A percentile compares a stretch with the other conserved stretches of the same genome.
phyloP scores from a whole-genome alignment of 163 green algal species.

The Trebouxiophyceae sp. region DNA sequence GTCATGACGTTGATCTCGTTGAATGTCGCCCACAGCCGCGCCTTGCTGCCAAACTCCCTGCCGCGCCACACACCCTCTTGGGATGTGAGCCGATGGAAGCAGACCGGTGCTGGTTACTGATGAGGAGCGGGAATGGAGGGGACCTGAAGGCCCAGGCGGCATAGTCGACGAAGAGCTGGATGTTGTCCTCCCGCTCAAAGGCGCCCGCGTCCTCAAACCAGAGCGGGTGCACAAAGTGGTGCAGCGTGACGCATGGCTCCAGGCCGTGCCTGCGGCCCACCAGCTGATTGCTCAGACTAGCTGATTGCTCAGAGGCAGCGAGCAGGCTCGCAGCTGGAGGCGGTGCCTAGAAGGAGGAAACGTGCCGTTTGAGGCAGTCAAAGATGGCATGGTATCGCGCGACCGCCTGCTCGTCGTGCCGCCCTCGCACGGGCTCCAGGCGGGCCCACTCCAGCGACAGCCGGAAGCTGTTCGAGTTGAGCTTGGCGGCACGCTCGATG shows the following conservation, averaged over 20 bases:
- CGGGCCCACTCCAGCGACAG: constrained; percentile 73
- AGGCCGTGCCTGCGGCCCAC: constrained; percentile 41
- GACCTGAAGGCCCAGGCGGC: constrained; percentile 22
- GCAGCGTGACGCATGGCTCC: constrained; percentile 60
- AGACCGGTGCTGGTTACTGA: not conserved
- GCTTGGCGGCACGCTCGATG: constrained; percentile 39
- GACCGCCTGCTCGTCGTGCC: constrained; percentile 51
- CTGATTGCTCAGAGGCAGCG: no score
- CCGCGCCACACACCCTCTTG: no score
- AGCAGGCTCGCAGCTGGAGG: no score
- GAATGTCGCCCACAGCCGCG: constrained; percentile 74
- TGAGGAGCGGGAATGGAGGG: not conserved
- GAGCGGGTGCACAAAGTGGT: constrained; percentile 79
- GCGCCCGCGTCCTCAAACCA: constrained; percentile 72
- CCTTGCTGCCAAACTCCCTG: constrained; percentile 44
- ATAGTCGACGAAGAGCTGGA: constrained; percentile 46
- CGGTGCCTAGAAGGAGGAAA: no score
- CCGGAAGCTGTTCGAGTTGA: constrained; percentile 71
- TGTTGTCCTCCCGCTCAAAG: constrained; percentile 60
- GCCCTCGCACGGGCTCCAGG: constrained; percentile 54
- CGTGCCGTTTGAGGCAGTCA: constrained; percentile 27
- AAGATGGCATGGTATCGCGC: constrained; percentile 49
- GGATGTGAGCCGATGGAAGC: no score
- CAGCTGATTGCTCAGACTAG: no score
- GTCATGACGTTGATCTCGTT: constrained; percentile 65